Percentiles rank a stretch among this genome's conserved stretches.
Conservation (phyloP, 306 rosid species). For the Gynostemma pentaphyllum region DNA sequence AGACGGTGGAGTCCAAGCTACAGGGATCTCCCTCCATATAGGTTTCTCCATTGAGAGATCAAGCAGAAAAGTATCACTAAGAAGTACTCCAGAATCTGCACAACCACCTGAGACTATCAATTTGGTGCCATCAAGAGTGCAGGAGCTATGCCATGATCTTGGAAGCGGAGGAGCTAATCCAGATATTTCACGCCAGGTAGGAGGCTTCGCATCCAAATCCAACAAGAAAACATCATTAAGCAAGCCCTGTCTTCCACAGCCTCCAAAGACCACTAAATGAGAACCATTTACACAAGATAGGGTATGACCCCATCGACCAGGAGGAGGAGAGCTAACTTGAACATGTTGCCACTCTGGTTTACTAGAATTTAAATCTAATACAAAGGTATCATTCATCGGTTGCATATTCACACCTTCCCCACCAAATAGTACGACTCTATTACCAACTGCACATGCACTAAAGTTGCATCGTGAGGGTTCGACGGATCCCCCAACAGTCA, state of each 20-base stretch:
- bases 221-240: constrained; percentile 94
- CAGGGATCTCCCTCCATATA: constrained; percentile 95
- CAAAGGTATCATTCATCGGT: constrained; percentile 97
- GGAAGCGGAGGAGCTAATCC: constrained; percentile 99
- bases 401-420: constrained; percentile 99
- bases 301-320: constrained; percentile 99
- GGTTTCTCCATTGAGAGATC: constrained; percentile 98
- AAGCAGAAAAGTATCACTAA: constrained; percentile 90
- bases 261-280: constrained; percentile 91
- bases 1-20: constrained; percentile 95
- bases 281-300: constrained; percentile 96
- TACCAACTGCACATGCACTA: constrained; percentile 98
- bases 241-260: constrained; percentile 94
- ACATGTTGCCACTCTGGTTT: constrained; percentile 97
- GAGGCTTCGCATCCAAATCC: constrained; percentile 91
- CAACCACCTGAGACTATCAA: constrained; percentile 99
- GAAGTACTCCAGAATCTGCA: constrained; percentile 97
- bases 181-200: constrained; percentile 96
- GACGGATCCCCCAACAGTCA: constrained; percentile 85
- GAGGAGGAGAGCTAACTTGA: constrained; percentile 98
- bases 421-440: constrained; percentile 92
- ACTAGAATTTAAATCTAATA: constrained; percentile 76
- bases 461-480: constrained; percentile 98
- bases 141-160: constrained; percentile 99
- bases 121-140: constrained; percentile 97